Conservation (phyloP, 1,284 basidiomycete species). For the Sanguinoderma infundibulare region DNA sequence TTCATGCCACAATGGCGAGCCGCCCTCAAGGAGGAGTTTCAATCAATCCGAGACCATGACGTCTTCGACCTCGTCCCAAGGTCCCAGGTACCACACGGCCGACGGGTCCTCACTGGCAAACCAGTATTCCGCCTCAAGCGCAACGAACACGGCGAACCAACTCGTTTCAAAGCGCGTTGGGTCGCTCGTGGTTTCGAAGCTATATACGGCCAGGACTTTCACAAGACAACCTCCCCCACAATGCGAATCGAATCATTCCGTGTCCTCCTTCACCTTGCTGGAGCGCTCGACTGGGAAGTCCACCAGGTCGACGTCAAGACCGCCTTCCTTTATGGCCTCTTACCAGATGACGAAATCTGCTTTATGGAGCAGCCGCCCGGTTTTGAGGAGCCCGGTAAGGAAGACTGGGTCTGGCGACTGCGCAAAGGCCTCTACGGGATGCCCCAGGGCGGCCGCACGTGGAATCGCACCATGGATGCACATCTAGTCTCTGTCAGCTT, state of each 20-base stretch:
- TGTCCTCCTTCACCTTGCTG: constrained; percentile 9
- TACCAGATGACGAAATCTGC: constrained; percentile 37
- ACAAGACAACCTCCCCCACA: constrained; percentile 14
- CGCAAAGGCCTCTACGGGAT: constrained; percentile 25
- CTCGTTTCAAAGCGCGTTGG: constrained; percentile 14
- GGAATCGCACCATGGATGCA: constrained; percentile 22
- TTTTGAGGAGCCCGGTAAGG: constrained; percentile 31
- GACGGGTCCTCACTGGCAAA: constrained; percentile 13
- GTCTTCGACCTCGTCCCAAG: constrained; percentile 22
- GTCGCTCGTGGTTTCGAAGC: constrained; percentile 13
- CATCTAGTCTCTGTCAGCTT: constrained; percentile 21
- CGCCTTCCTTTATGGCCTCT: constrained; percentile 46
- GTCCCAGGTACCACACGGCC: constrained; percentile 5
- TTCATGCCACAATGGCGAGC: constrained; percentile 30
- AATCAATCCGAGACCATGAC: constrained; percentile 6
- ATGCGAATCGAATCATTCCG: constrained; percentile 21
- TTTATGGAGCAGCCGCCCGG: constrained; percentile 45
- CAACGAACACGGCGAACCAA: constrained; percentile 6
- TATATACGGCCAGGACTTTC: constrained; percentile 15
- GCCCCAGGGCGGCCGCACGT: constrained; percentile 28
- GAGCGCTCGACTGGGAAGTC: constrained; percentile 8
- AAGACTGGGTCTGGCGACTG: constrained; percentile 9
- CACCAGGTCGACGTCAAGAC: constrained; percentile 48
- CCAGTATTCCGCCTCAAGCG: constrained; percentile 18
- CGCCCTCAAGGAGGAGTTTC: constrained; percentile 23